These are phyloP conservation scores for Talaromyces verruculosus DNA, from an alignment of 2,329 filamentous ascomycete genomes.

Conservation along the genomic window DNA sequence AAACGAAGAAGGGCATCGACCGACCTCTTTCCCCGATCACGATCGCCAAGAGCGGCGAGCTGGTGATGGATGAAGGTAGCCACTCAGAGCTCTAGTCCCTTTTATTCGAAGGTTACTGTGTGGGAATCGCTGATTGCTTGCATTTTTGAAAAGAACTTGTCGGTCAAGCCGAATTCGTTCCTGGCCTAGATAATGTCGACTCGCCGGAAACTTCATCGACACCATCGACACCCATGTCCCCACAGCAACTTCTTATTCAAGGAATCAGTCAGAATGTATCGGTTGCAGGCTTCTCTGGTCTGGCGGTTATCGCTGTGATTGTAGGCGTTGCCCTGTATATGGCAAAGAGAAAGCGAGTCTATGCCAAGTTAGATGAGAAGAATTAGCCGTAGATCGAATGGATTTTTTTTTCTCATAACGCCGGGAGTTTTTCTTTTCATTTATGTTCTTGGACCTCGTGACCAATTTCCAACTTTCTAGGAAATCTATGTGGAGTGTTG, in stretches of 20 bases:
- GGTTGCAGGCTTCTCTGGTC: constrained; percentile 23
- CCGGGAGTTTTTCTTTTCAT: background rate
- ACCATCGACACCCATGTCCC: constrained; percentile 7
- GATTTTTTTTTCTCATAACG: background rate
- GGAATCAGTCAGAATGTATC: background rate
- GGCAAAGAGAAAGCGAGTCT: constrained; percentile 1
- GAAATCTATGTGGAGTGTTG: background rate
- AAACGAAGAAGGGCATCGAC: constrained; percentile 55
- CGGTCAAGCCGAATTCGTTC: constrained; percentile 16
- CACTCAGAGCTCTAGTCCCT: constrained; percentile 61
- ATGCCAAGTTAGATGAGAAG: constrained; percentile 10
- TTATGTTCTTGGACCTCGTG: background rate
- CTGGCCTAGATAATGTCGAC: constrained; percentile 6
- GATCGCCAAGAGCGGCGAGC: constrained; percentile 66
- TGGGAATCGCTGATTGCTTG: constrained; percentile 36
- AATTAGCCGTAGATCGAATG: background rate
- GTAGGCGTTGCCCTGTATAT: constrained; percentile 24
- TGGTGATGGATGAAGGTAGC: constrained; percentile 64
- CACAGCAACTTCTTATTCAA: constrained; percentile 19
- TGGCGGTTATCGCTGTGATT: constrained; percentile 26
- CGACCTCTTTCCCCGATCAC: constrained; percentile 60
- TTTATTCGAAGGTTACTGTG: constrained; percentile 26
- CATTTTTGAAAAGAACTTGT: constrained; percentile 24
- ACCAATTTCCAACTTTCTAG: background rate
- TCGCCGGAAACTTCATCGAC: background rate